Base-by-base conservation (phyloP, 164 flowering plant genomes). In the Cinnamomum micranthum region DNA sequence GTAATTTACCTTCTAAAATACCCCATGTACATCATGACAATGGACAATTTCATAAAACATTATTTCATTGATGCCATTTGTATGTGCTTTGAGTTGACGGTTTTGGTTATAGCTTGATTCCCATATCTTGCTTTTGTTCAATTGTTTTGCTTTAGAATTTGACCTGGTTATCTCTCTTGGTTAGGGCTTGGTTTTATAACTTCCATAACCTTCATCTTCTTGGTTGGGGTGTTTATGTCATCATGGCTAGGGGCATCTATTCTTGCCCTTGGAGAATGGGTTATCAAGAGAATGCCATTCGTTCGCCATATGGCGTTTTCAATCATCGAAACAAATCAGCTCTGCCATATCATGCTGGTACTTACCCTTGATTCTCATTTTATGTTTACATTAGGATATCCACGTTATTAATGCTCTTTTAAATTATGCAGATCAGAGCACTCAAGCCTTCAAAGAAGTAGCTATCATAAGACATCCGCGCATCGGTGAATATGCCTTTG, bases 391-490 rank as follows among this genome's bases (percentile, higher is more conserved):
- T 4, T 27, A 17, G 23, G 24, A 35, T 25, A 64, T 10, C 50
- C 28, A 13, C 27, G 3, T 50, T 3, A 50, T 27, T 52, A 50
- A 27, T 41, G n/a, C 19, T 65, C 35, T 31, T 15, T 67, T 7
- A 47, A 64, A 71, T 41, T 65, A 41, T 84, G 33, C 90, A 93
- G 97, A 90, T 82, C 97, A 93, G 82, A 93, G 90, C 72, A 80
- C 91, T 0, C 95, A 91, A 65, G 97, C 97, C 62, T 92, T 92
- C 78, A 92, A 92, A 84, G 97, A 92, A 85, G 97, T 92, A 69
- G 97, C 95, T 73, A 91, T 92, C 75, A 91, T 92, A 71, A 89
- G 95, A 81, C 97, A 92, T 87, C 97, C 97, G 66, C 92, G 94
- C 35, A 80, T 92, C 76, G 97, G 97, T 79, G 97, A 92, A 90